Evolutionary conservation across 2,329 filamentous ascomycete species (phyloP).

Genomic region (Xylariomycetidae sp.): DNA sequence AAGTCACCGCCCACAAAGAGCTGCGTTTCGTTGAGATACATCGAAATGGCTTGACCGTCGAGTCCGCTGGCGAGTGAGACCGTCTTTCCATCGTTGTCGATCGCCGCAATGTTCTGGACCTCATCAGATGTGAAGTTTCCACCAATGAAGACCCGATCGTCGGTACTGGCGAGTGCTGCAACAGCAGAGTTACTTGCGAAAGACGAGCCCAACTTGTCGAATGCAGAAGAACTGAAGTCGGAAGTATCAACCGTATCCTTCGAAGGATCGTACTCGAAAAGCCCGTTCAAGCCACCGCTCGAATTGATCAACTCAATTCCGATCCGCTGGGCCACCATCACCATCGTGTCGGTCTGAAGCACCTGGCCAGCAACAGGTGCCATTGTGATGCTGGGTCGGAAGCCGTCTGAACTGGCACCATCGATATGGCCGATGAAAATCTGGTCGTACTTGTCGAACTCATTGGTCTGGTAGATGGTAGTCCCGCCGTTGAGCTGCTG

Average conservation of each 20-base stretch:
- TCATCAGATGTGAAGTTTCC: constrained; percentile 73
- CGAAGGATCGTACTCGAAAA: constrained; percentile 81
- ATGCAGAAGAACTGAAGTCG: constrained; percentile 63
- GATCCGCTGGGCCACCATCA: constrained; percentile 84
- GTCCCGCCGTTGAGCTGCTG: constrained; percentile 45
- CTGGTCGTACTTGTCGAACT: constrained; percentile 94
- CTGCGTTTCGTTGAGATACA: constrained; percentile 59
- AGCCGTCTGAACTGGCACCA: constrained; percentile 60
- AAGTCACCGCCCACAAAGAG: constrained; percentile 86
- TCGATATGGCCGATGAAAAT: constrained; percentile 85
- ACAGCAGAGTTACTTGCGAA: constrained; percentile 65
- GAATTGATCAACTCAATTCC: constrained; percentile 69
- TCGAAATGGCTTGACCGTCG: constrained; percentile 68
- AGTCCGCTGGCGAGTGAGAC: constrained; percentile 65
- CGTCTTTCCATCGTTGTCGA: constrained; percentile 58
- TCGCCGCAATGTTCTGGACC: constrained; percentile 70
- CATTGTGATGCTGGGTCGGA: constrained; percentile 76
- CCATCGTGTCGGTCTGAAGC: constrained; percentile 48
- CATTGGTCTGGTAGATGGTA: constrained; percentile 81
- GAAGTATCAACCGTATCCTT: constrained; percentile 49
- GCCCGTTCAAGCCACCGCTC: constrained; percentile 75
- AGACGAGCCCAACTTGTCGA: constrained; percentile 68
- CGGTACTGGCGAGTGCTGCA: constrained; percentile 58
- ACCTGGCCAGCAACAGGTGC: constrained; percentile 60
- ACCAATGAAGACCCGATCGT: constrained; percentile 65